A percentile compares a stretch with the other conserved stretches of the same genome.
Conservation (phyloP, 2,329 filamentous ascomycete genomes). For the Orbilia brochopaga region DNA sequence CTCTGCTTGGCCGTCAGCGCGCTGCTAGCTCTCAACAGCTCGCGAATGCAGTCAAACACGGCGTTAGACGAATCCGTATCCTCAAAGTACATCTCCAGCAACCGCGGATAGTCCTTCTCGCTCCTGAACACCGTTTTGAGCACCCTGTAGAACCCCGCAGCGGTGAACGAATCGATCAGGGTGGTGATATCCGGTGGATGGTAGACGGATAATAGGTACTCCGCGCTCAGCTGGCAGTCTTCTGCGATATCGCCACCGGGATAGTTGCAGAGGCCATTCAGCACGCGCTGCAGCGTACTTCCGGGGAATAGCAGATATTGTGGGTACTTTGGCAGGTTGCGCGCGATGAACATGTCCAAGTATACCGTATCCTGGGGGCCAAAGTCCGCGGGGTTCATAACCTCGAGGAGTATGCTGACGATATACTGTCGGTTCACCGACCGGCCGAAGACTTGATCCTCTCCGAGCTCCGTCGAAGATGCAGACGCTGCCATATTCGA, state of each 20-base stretch:
- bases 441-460: conserved; percentile 71
- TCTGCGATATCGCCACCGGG: conserved; percentile 80
- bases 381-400: conserved; percentile 82
- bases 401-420: conserved; percentile 84
- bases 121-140: conserved; percentile 84
- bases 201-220: conserved; percentile 92
- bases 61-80: conserved; percentile 76
- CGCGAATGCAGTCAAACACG: conserved; percentile 79
- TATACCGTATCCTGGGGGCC: conserved; percentile 84
- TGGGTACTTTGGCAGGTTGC: conserved; percentile 93
- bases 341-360: conserved; percentile 96
- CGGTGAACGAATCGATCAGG: conserved; percentile 77
- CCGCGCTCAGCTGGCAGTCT: conserved; percentile 94
- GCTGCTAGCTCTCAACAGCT: conserved; percentile 72
- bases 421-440: conserved; percentile 91
- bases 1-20: conserved; percentile 72
- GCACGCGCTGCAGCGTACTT: conserved; percentile 78
- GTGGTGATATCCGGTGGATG: conserved; percentile 80
- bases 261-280: conserved; percentile 82
- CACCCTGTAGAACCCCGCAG: conserved; percentile 86
- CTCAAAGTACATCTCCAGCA: conserved; percentile 82
- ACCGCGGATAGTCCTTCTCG: conserved; percentile 78
- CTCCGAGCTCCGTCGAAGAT: conserved; percentile 57
- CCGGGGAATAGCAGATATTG: conserved; percentile 92
- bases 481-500: conserved; percentile 53